Evolutionary conservation across 1,139 yeast genomes (phyloP).

Genomic region (Pichia sp.): DNA sequence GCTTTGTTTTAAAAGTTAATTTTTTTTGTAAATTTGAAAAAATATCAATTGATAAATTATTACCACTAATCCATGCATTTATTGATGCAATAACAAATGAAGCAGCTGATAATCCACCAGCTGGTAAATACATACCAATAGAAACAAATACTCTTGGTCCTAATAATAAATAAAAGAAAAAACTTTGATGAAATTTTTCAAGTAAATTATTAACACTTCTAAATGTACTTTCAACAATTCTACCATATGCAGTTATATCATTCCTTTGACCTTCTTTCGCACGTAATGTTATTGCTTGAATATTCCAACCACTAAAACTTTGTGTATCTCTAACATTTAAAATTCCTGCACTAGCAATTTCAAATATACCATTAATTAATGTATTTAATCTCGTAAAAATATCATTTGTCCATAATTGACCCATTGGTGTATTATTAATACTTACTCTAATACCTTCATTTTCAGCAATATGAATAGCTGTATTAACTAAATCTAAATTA

Average conservation of each 20-base stretch:
- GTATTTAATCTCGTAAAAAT: constrained; percentile 55
- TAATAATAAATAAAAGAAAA: constrained; percentile 82
- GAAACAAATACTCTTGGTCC: constrained; percentile 80
- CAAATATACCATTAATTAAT: constrained; percentile 56
- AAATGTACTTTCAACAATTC: constrained; percentile 80
- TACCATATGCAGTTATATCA: constrained; percentile 88
- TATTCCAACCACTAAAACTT: constrained; percentile 94
- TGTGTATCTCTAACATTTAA: constrained; percentile 61
- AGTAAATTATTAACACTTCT: constrained; percentile 86
- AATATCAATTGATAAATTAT: constrained; percentile 13
- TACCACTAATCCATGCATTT: constrained; percentile 47
- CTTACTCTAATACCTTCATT: constrained; percentile 71
- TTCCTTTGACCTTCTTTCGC: constrained; percentile 53
- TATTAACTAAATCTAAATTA: constrained; percentile 80
- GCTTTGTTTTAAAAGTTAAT: constrained; percentile 12
- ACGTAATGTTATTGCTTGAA: constrained; percentile 78
- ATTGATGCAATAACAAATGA: constrained; percentile 69
- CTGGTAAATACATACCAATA: constrained; percentile 88
- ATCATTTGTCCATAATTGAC: constrained; percentile 40
- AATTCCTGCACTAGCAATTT: constrained; percentile 68
- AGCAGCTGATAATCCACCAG: constrained; percentile 69
- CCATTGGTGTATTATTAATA: constrained; percentile 52
- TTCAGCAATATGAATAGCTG: constrained; percentile 63
- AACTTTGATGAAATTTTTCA: constrained; percentile 96
- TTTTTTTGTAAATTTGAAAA: constrained; percentile 13